Evolutionary conservation across 2,329 filamentous ascomycete species (phyloP), one percentile per base, ranked within the genome.

Genomic region (Aphanocladium album): DNA sequence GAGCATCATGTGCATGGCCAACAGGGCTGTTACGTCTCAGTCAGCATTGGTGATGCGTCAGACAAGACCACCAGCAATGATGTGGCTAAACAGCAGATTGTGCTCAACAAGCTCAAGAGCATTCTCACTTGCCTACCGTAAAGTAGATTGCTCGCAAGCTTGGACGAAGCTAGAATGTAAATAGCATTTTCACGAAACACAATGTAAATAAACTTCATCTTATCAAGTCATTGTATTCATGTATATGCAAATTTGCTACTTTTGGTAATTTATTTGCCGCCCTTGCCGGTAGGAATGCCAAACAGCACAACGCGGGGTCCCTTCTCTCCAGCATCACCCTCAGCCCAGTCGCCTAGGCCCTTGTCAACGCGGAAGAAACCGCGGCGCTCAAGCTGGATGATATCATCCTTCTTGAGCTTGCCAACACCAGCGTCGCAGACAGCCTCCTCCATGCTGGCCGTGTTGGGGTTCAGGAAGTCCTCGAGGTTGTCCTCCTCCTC

Each of bases 341-440:
- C 77, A 60, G 78, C 76, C 73, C 79, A 80, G 68, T 82, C 74
- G 43, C 68, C 71, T 30, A 83, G 73, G 11, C 79, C 80, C 76
- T 84, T 84, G 76, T 98, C 93, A 27, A 96, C 87, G 57, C 93
- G 83, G 80, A 90, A 98, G 77, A 91, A 98, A 1, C 93, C 93
- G 76, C 93, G 91, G 63, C 93, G 84, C 80, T 98, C 93, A 50
- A 98, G 89, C 79, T 98, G 95, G 67, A 98, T 91, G 64, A 98
- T 93, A 68, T 96, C 92, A 69, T 91, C 90, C 72, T 86, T 87
- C 81, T 91, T 92, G 50, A 97, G 80, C 64, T 85, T 80, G 0
- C 83, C 82, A 1, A 96, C 88, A 68, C 93, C 96, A 70, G 85
- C 87, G 70, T 97, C 93, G 27, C 90, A 92, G 57, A 90, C 73